Base-by-base conservation (phyloP, 306 rosid species). In the peach (Prunus persica) region DNA sequence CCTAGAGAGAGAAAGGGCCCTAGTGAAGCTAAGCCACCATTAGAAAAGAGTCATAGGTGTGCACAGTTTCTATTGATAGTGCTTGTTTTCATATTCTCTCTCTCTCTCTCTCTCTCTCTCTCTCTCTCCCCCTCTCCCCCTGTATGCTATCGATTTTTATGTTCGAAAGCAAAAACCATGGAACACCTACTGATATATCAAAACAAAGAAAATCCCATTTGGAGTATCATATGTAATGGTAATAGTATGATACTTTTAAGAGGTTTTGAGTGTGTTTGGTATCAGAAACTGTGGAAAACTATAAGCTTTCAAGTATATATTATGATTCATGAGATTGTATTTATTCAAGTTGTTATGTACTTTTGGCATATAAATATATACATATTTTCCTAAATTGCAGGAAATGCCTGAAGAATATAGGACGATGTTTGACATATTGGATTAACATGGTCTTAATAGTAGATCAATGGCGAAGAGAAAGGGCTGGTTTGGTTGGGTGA, bases 401-500 rank as follows among this genome's bases (percentile, higher is more conserved):
- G 81, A 74, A 64, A 67, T 71, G n/a, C 46, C 46, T 75, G 72
- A 66, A 64, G 76, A 80, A 65, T 19, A 71, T 43, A 65, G 20
- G 67, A 73, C 63, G 75, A 76, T 75, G 62, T 47, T 38, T 64
- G 79, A 80, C 79, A 67, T 58, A 47, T 64, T 62, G 41, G 32
- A 79, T 80, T 81, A 67, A 82, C 41, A 55, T 71, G 88, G 64
- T 57, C 78, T 70, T 74, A 34, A 69, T 63, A 72, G 34, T 57
- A 82, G 60, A 61, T 61, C 79, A 65, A 93, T 93, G 98, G 88
- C 82, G 69, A 91, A 87, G 84, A 79, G 63, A 76, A 86, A 78
- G 74, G 72, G 91, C 85, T 91, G 92, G 97, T 79, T 93, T 82
- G 89, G 89, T 63, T 93, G 98, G 96, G 83, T 87, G 74, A 87